A percentile compares a stretch with the other conserved stretches of the same genome.
These are phyloP conservation scores for Alternaria novae-zelandiae DNA, from an alignment of 2,329 filamentous ascomycete genomes.

Conservation along the genomic window DNA sequence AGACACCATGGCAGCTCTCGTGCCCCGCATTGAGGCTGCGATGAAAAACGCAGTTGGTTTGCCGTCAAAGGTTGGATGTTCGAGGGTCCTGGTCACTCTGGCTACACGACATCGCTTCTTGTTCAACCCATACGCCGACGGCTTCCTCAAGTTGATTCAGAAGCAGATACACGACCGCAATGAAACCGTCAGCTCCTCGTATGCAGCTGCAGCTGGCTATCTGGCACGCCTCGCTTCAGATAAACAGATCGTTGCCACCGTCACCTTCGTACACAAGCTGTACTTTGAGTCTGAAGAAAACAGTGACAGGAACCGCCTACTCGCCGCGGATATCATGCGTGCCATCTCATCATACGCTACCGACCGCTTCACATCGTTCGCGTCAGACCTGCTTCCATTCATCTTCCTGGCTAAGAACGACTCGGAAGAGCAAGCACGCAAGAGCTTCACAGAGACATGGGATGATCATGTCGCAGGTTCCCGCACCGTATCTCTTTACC, in stretches of 20 bases:
- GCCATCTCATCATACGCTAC: conserved; percentile 85
- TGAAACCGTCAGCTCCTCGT: conserved; percentile 88
- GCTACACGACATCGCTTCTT: conserved; percentile 79
- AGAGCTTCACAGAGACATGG: conserved; percentile 87
- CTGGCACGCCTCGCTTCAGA: conserved; percentile 71
- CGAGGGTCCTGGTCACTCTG: conserved; percentile 81
- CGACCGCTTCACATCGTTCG: conserved; percentile 82
- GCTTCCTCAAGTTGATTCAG: conserved; percentile 77
- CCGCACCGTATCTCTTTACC: conserved; percentile 81
- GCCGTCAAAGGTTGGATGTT: conserved; percentile 92
- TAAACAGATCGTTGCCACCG: conserved; percentile 62
- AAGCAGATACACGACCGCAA: conserved; percentile 89
- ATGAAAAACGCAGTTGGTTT: conserved; percentile 89
- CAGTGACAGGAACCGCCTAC: conserved; percentile 70
- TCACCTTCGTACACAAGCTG: conserved; percentile 66
- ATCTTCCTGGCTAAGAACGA: conserved; percentile 89
- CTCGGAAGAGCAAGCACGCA: conserved; percentile 76
- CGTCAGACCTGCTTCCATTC: conserved; percentile 79
- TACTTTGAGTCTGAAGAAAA: conserved; percentile 87
- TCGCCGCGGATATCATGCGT: conserved; percentile 82
- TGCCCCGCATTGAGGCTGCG: conserved; percentile 73
- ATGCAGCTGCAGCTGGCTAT: conserved; percentile 86
- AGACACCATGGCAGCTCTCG: conserved; percentile 75
- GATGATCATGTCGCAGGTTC: conserved; percentile 85
- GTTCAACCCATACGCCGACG: conserved; percentile 76